Conservation (phyloP, 163 green algal species). For the Coccomyxa subellipsoidea region DNA sequence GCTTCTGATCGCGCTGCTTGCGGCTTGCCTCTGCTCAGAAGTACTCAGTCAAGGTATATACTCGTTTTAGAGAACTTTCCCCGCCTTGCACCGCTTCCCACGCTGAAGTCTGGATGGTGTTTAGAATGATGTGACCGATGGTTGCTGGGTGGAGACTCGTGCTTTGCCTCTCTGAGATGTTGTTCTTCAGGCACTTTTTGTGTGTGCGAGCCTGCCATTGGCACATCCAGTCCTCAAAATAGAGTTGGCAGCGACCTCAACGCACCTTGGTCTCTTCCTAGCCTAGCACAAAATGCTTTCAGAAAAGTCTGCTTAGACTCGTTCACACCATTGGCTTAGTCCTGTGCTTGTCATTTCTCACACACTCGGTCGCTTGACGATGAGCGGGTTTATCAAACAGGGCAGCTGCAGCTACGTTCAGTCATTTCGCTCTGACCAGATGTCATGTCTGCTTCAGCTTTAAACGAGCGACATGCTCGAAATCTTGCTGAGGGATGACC, state of each 20-base stretch:
- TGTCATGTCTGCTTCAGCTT: background rate
- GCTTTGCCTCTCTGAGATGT: too few species aligned
- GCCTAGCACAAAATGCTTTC: background rate
- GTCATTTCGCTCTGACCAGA: background rate
- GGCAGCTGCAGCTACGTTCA: background rate
- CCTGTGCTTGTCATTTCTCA: background rate
- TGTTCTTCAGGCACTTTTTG: too few species aligned
- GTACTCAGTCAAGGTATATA: background rate
- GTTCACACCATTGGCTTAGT: too few species aligned
- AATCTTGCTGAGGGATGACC: too few species aligned
- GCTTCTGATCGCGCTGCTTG: background rate
- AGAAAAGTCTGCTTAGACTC: too few species aligned
- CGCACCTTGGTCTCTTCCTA: background rate
- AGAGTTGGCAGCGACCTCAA: too few species aligned
- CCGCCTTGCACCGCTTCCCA: background rate
- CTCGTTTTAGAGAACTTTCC: background rate
- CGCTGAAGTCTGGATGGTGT: background rate
- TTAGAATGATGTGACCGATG: background rate
- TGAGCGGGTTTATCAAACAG: background rate
- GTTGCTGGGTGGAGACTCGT: too few species aligned
- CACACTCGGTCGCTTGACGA: background rate
- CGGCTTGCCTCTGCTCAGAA: background rate
- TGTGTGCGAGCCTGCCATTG: too few species aligned
- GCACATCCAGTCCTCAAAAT: too few species aligned
- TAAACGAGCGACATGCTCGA: background rate